A percentile compares a stretch with the other conserved stretches of the same genome.
These are phyloP conservation scores for Oryza nivara DNA, from an alignment of 176 grass and related monocot species.

Conservation along the genomic window DNA sequence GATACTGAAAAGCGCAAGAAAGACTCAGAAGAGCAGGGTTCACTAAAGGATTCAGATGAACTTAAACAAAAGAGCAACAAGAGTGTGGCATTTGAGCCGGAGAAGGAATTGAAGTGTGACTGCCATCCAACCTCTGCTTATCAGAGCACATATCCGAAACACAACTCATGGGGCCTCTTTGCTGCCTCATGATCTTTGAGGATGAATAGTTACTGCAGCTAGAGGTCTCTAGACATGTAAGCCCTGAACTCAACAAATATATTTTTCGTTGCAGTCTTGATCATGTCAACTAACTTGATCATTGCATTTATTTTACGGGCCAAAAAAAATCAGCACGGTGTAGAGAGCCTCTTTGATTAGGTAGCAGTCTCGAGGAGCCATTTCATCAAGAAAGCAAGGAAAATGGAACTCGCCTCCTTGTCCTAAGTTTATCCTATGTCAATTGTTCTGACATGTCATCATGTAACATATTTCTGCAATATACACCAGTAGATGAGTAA, in stretches of 20 bases:
- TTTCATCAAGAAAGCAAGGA: neutral
- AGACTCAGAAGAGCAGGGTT: slow-evolving; percentile 17
- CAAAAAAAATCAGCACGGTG: neutral
- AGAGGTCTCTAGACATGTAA: slow-evolving; percentile 27
- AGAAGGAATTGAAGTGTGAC: slow-evolving; percentile 50
- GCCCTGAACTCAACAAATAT: neutral
- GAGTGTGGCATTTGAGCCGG: slow-evolving; percentile 52
- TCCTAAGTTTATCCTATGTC: neutral
- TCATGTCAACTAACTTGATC: neutral
- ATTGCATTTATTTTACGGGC: slow-evolving; percentile 19
- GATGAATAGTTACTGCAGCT: slow-evolving; percentile 52
- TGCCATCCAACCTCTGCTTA: slow-evolving; percentile 38
- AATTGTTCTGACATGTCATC: slow-evolving; percentile 14
- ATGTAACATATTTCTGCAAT: slow-evolving; percentile 45
- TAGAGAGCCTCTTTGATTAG: neutral
- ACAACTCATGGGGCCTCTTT: slow-evolving; percentile 32
- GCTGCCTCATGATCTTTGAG: slow-evolving; percentile 45
- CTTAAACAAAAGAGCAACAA: slow-evolving; percentile 39
- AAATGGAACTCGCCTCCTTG: neutral
- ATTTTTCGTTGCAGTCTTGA: neutral
- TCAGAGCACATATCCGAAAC: slow-evolving; percentile 18
- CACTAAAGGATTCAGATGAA: slow-evolving; percentile 31
- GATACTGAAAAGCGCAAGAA: slow-evolving; percentile 40
- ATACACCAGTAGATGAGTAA: slow-evolving; percentile 20
- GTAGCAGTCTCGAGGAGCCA: neutral